Conservation (phyloP, 2,329 filamentous ascomycete genomes). For the Trichoderma aggressivum region DNA sequence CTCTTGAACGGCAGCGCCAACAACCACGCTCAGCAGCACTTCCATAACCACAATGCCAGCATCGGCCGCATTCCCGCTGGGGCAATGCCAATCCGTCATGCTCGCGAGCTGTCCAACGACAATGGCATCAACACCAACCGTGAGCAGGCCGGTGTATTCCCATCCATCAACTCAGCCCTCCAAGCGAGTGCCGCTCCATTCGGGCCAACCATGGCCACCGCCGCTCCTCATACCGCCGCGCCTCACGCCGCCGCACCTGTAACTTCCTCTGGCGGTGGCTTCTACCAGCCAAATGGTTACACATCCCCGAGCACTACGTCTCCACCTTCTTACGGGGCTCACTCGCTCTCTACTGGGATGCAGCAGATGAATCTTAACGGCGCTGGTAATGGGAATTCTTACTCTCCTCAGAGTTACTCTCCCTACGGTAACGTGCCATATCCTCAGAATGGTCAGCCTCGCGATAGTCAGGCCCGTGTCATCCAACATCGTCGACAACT, state of each 20-base stretch:
- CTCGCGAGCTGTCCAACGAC: constrained; percentile 64
- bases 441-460: constrained; percentile 47
- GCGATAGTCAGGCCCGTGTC: constrained; percentile 72
- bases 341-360: constrained; percentile 65
- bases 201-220: constrained; percentile 52
- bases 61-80: constrained; percentile 74
- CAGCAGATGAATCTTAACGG: constrained; percentile 59
- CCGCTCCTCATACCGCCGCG: constrained; percentile 28
- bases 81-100: constrained; percentile 64
- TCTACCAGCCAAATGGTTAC: constrained; percentile 33
- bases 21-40: constrained; percentile 60
- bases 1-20: constrained; percentile 47
- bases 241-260: constrained; percentile 26
- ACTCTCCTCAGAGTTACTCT: constrained; percentile 55
- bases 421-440: constrained; percentile 53
- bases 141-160: constrained; percentile 49
- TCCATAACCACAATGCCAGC: constrained; percentile 77
- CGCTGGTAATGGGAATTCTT: constrained; percentile 43
- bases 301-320: constrained; percentile 27
- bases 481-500: constrained; percentile 72
- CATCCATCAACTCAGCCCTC: constrained; percentile 66
- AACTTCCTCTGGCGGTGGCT: constrained; percentile 31
- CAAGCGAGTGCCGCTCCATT: constrained; percentile 80
- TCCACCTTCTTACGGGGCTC: constrained; percentile 28
- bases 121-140: constrained; percentile 39